Evolutionary conservation across 768 basidiomycete species (phyloP).

Genomic region (Lactarius psammicola): DNA sequence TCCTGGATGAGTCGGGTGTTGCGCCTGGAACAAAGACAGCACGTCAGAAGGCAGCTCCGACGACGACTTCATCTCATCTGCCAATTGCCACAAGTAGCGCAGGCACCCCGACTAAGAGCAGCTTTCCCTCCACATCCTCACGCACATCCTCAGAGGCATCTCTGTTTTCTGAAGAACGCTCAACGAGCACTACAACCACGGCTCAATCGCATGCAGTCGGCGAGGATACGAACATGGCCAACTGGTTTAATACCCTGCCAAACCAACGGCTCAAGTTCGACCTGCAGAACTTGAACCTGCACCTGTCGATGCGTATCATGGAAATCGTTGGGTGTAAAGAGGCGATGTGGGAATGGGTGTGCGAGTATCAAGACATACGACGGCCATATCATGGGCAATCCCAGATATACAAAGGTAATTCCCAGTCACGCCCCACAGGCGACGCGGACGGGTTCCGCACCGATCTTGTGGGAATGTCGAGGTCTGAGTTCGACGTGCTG

Average conservation of each 20-base stretch:
- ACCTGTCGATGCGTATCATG: conserved; percentile 56
- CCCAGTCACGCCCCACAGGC: conserved; percentile 1
- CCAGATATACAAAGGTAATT: conserved; percentile 10
- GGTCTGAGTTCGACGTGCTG: conserved; percentile 62
- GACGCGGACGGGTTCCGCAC: conserved; percentile 9
- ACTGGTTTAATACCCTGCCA: conserved; percentile 44
- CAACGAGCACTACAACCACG: not conserved
- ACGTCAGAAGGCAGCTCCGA: conserved; percentile 17
- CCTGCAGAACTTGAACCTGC: conserved; percentile 56
- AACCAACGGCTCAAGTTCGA: conserved; percentile 56
- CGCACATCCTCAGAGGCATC: not conserved
- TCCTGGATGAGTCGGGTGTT: conserved; percentile 43
- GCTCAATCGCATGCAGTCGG: not conserved
- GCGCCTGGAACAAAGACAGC: conserved; percentile 40
- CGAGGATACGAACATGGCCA: not conserved
- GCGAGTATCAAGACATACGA: conserved; percentile 45
- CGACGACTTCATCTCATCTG: conserved; percentile 3
- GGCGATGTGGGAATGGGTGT: conserved; percentile 78
- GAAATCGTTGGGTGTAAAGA: conserved; percentile 72
- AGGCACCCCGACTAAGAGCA: conserved; percentile 2
- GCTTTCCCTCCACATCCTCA: conserved; percentile 6
- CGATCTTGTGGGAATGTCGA: conserved; percentile 49
- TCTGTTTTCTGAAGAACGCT: not conserved
- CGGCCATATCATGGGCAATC: conserved; percentile 11
- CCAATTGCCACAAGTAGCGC: not conserved